Percentiles rank a stretch among this genome's conserved stretches.
Evolutionary conservation across 2,329 filamentous ascomycete genomes (phyloP).

Genomic region (Alternaria burnsii): DNA sequence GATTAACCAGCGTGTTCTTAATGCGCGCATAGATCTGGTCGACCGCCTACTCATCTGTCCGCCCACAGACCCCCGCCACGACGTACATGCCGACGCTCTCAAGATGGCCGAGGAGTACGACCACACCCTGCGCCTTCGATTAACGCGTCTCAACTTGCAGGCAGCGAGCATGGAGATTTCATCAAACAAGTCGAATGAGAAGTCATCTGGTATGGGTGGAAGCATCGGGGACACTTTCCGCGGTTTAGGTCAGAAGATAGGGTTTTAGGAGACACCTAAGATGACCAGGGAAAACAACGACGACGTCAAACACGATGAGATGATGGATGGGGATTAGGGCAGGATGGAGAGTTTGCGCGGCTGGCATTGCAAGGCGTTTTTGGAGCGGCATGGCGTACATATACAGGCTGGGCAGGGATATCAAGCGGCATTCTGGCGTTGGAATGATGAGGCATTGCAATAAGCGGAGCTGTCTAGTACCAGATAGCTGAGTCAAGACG

Average conservation of each 20-base stretch:
- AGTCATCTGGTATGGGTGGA: conserved; percentile 25
- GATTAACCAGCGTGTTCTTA: conserved; percentile 75
- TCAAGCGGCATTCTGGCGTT: conserved; percentile 15
- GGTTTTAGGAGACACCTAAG: conserved; percentile 28
- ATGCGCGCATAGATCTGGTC: conserved; percentile 85
- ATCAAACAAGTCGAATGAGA: conserved; percentile 33
- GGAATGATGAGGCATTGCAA: not conserved
- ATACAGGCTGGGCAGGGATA: conserved; percentile 1
- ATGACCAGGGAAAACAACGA: not conserved
- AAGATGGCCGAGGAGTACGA: conserved; percentile 75
- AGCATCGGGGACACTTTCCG: conserved; percentile 39
- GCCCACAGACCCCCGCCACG: conserved; percentile 69
- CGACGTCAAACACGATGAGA: not conserved
- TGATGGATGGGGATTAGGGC: not conserved
- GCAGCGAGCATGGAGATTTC: conserved; percentile 77
- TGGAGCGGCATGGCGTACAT: conserved; percentile 8
- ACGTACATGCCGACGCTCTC: conserved; percentile 75
- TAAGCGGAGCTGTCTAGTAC: not conserved
- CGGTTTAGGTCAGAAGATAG: conserved; percentile 42
- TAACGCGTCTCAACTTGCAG: conserved; percentile 79
- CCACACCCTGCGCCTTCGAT: conserved; percentile 75
- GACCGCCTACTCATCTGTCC: conserved; percentile 79
- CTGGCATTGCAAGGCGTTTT: conserved; percentile 24
- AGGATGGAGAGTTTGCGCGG: not conserved
- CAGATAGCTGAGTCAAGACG: not conserved